These are phyloP conservation scores for Pezicula neosporulosa DNA, from an alignment of 2,329 filamentous ascomycete genomes.

Conservation along the genomic window DNA sequence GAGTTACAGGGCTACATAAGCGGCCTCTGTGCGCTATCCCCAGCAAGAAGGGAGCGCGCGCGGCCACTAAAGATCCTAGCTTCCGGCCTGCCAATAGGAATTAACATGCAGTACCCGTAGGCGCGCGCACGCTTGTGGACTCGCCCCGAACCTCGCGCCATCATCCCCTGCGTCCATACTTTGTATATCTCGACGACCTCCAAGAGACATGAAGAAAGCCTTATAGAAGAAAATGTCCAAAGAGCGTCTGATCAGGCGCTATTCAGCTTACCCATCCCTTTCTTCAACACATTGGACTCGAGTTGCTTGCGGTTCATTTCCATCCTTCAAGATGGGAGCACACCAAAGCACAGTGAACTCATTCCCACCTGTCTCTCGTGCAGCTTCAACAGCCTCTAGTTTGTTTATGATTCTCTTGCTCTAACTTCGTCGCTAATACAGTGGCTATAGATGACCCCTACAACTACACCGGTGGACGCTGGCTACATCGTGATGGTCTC, in stretches of 20 bases:
- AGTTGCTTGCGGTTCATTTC: not conserved
- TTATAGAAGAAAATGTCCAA: not conserved
- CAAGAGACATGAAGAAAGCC: too few relatives aligned
- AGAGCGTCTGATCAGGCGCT: not conserved
- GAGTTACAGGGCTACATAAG: too few relatives aligned
- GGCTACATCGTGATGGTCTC: conserved; percentile 33
- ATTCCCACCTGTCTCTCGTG: not conserved
- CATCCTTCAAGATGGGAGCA: not conserved
- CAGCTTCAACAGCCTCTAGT: not conserved
- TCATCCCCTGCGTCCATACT: too few relatives aligned
- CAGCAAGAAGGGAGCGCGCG: too few relatives aligned
- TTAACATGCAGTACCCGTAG: too few relatives aligned
- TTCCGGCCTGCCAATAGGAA: too few relatives aligned
- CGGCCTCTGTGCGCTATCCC: too few relatives aligned
- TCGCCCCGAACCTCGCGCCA: too few relatives aligned
- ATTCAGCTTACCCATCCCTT: not conserved
- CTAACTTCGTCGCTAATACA: not conserved
- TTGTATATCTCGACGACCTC: not conserved
- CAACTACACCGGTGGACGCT: conserved; percentile 31
- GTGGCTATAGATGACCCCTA: conserved; percentile 19
- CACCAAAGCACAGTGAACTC: not conserved
- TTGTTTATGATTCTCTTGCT: not conserved
- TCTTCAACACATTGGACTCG: not conserved
- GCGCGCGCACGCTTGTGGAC: too few relatives aligned
- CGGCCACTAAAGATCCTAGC: too few relatives aligned